phyloP scores from a whole-genome alignment of 495 filamentous ascomycete genomes.

The Rhypophila decipiens region DNA sequence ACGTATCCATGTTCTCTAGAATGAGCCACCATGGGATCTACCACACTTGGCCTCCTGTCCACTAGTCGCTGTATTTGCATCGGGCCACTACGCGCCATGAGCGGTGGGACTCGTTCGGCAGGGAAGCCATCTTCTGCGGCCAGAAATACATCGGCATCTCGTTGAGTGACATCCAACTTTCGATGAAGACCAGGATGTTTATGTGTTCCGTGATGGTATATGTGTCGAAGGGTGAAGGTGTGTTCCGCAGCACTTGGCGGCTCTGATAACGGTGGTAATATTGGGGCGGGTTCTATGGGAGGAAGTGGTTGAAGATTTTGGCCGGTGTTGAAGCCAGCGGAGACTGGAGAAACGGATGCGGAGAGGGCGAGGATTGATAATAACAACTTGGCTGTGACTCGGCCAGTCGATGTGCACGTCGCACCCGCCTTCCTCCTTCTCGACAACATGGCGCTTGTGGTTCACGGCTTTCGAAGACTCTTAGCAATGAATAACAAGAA shows the following conservation, averaged over 20 bases:
- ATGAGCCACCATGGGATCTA: slow-evolving; percentile 68
- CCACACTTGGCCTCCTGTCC: slow-evolving; percentile 65
- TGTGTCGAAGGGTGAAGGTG: slow-evolving; percentile 68
- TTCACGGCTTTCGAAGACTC: background rate
- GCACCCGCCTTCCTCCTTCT: slow-evolving; percentile 30
- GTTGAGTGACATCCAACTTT: slow-evolving; percentile 59
- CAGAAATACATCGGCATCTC: slow-evolving; percentile 56
- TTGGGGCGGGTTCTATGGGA: slow-evolving; percentile 29
- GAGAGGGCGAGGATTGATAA: slow-evolving; percentile 58
- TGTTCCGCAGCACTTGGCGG: slow-evolving; percentile 37
- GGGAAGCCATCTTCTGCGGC: slow-evolving; percentile 55
- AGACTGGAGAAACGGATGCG: slow-evolving; percentile 24
- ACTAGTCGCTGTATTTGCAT: slow-evolving; percentile 70
- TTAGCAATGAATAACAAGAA: no score
- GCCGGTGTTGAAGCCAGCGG: slow-evolving; percentile 8
- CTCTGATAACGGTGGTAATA: slow-evolving; percentile 34
- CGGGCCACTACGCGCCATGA: slow-evolving; percentile 50
- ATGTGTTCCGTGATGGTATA: slow-evolving; percentile 80
- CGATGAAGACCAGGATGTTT: slow-evolving; percentile 67
- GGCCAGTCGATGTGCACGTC: slow-evolving; percentile 43
- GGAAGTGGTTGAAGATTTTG: slow-evolving; percentile 20
- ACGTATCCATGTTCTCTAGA: slow-evolving; percentile 57
- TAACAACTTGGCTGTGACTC: slow-evolving; percentile 53
- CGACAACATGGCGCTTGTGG: slow-evolving; percentile 26
- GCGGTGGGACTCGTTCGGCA: slow-evolving; percentile 41